Evolutionary conservation across 2,329 filamentous ascomycete species (phyloP), one percentile per base, ranked within the genome.

Genomic region (Dendryphion nanum): DNA sequence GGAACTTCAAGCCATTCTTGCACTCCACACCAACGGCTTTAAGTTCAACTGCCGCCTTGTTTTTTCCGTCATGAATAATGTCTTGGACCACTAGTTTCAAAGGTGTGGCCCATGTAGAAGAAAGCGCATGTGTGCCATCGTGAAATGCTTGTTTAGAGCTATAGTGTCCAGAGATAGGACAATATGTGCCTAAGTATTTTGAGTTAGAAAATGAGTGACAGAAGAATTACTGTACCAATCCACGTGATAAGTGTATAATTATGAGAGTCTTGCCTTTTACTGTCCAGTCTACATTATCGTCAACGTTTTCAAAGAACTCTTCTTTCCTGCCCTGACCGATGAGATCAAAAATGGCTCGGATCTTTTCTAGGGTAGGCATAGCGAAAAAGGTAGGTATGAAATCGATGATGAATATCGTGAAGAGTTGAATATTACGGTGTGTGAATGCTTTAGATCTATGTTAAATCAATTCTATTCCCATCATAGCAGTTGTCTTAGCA

Each of bases 81-180:
- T 35, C 33, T 17, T 35, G 33, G 10, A 35, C 18, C 4, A 35
- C 33, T 6, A 35, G 33, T 14, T 26, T 35, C 5, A 35, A 23
- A n/a, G 33, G 33, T 15, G 33, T 35, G 6, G 33, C 33, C 33
- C 33, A 35, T 26, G 33, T 35, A 7, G 33, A 35, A 6, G 33
- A 35, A 5, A 35, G 33, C 3, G 33, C 19, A 5, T 26, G 19
- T 16, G 33, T 35, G 20, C 33, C 33, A 3, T 26, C 21, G 33
- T 35, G 33, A 16, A 35, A 35, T 16, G 33, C 33, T 17, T 35
- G 18, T 13, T 35, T 35, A 3, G 33, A 35, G 12, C 16, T 35
- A 16, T 35, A 35, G 12, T 35, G 18, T 12, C 33, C 33, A 23
- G 33, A 24, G n/a, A n/a, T n/a, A n/a, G n/a, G n/a, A n/a, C n/a